phyloP scores from a whole-genome alignment of 306 rosid species.

The Ceratonia siliqua region DNA sequence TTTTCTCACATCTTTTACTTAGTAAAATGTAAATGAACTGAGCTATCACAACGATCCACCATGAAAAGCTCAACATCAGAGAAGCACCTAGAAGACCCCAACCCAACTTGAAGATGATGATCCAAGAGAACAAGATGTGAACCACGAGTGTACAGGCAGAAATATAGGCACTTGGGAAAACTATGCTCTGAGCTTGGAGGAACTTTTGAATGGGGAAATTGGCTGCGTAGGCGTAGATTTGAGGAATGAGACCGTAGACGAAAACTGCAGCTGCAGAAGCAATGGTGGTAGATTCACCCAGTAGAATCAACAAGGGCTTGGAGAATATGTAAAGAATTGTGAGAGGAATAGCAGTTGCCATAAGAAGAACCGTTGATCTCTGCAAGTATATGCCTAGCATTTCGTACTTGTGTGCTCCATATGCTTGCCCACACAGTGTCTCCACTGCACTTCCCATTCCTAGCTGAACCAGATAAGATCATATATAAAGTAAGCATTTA shows the following conservation, averaged over 20 bases:
- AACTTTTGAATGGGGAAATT: slow-evolving; percentile 85
- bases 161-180: slow-evolving; percentile 61
- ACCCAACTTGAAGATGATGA: too few relatives aligned
- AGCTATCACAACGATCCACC: slow-evolving; percentile 76
- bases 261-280: slow-evolving; percentile 57
- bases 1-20: slow-evolving; percentile 35
- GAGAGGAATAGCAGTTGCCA: slow-evolving; percentile 53
- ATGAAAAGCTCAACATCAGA: slow-evolving; percentile 60
- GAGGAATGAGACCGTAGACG: slow-evolving; percentile 77
- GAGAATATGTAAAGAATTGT: slow-evolving; percentile 47
- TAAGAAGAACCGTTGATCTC: slow-evolving; percentile 51
- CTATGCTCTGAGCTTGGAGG: slow-evolving; percentile 75
- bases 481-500: too few relatives aligned
- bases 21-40: slow-evolving; percentile 50
- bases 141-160: slow-evolving; percentile 49
- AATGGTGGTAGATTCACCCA: slow-evolving; percentile 40
- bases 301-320: slow-evolving; percentile 45
- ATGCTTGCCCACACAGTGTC: slow-evolving; percentile 80
- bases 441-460: slow-evolving; percentile 95
- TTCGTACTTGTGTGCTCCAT: slow-evolving; percentile 59
- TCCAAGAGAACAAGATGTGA: slow-evolving; percentile 46
- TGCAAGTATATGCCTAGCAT: slow-evolving; percentile 77
- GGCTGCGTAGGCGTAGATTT: slow-evolving; percentile 70
- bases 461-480: slow-evolving; percentile 37
- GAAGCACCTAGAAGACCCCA: slow-evolving; percentile 64